Evolutionary conservation across 177 flowering plant genomes (phyloP).

Genomic region (Vitis hybrid): DNA sequence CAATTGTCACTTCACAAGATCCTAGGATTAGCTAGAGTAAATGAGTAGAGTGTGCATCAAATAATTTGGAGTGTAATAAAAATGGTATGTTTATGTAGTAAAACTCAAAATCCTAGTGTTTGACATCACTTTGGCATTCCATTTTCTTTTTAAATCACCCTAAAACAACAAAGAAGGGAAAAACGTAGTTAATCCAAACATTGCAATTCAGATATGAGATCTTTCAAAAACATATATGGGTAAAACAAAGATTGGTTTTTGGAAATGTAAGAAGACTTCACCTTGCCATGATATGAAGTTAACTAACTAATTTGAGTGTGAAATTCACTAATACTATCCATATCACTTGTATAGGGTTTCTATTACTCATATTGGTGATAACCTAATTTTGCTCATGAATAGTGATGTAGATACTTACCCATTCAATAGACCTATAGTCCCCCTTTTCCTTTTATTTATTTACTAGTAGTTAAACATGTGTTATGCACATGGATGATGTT

Average conservation of each 20-base stretch:
- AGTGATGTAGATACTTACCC: background rate
- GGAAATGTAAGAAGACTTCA: conserved; percentile 46
- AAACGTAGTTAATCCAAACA: conserved; percentile 45
- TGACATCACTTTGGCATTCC: background rate
- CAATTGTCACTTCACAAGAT: conserved; percentile 70
- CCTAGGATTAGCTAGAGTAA: conserved; percentile 80
- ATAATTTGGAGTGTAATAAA: conserved; percentile 62
- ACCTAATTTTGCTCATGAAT: background rate
- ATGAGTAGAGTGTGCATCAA: conserved; percentile 56
- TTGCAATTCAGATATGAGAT: conserved; percentile 90
- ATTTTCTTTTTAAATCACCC: conserved; percentile 37
- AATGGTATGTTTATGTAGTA: conserved; percentile 50
- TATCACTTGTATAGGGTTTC: too few species aligned
- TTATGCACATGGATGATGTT: too few species aligned
- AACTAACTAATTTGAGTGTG: conserved; percentile 8
- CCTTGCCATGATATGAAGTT: conserved; percentile 92
- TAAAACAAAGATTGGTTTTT: conserved; percentile 58
- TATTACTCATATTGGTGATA: too few species aligned
- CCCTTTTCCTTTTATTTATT: too few species aligned
- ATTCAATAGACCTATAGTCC: too few species aligned
- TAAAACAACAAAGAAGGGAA: conserved; percentile 57
- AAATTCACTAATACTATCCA: too few species aligned
- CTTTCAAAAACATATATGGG: conserved; percentile 84
- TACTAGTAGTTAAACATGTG: too few species aligned
- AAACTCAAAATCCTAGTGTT: background rate